Base-by-base conservation (phyloP, 2,329 filamentous ascomycete genomes). In the Blastomyces parvus region DNA sequence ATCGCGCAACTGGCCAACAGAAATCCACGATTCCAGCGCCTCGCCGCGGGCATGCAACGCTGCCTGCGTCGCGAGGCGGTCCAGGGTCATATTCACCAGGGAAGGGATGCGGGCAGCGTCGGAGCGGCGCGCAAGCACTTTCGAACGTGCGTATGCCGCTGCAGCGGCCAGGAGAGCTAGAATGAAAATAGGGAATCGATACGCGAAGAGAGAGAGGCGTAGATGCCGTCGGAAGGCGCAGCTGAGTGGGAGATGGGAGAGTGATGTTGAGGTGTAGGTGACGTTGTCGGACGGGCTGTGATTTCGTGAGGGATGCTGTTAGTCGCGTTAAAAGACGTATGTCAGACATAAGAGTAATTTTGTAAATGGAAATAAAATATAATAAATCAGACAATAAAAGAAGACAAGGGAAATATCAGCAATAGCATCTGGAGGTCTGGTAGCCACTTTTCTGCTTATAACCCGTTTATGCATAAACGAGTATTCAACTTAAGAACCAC, bases 1-100 rank as follows among this genome's bases (percentile, higher is more conserved):
- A 71, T 99, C 94, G 64, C 94, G 83, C 62, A 99, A 79, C 73
- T 97, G 94, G 0, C 90, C 90, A 69, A 97, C 84, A 71, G 91
- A 90, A 66, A 99, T 84, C 78, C 89, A 96, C 0, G 87, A 82
- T 66, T 97, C 92, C 22, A 86, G 84, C 60, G 82, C 87, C 65
- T 74, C 82, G 55, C 86, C 84, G 60, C 83, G 79, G 25, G 81
- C 86, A 66, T 91, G 88, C n/a, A 93, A 78, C 66, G 90, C 87
- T 65, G 93, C 94, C 73, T 97, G 93, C 44, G 84, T 86, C 13
- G 89, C 88, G 19, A 99, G 83, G 56, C 90, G 85, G 69, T 92
- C 88, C 36, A 99, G 82, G 1, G 93, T 93, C n/a, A 88, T 81
- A 62, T 88, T 86, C 3, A 97, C 94, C 1, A 99, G 81, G 30